phyloP scores from a whole-genome alignment of 2,329 filamentous ascomycete species.

The Diaporthe sp. region DNA sequence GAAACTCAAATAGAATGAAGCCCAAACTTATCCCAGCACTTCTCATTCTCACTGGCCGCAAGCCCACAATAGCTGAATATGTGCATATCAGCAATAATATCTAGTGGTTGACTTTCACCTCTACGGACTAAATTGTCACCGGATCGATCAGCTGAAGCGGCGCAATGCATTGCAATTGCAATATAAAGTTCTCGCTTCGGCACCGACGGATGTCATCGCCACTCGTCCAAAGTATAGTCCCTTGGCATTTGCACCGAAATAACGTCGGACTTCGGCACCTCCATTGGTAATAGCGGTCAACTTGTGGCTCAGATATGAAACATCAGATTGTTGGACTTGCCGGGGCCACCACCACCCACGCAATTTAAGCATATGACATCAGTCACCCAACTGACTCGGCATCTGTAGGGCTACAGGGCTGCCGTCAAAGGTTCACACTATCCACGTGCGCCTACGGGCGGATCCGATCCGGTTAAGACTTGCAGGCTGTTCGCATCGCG shows the following conservation, averaged over 20 bases:
- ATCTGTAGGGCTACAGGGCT: conserved; percentile 19
- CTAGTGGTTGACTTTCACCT: background rate
- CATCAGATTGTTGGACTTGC: conserved; percentile 7
- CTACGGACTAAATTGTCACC: background rate
- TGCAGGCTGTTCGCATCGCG: conserved; percentile 8
- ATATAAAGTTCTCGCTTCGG: background rate
- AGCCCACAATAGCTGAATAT: background rate
- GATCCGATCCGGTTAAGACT: conserved; percentile 28
- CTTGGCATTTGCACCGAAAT: conserved; percentile 25
- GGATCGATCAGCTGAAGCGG: background rate
- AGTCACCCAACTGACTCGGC: conserved; percentile 9
- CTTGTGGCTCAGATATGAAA: conserved; percentile 19
- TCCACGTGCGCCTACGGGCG: conserved; percentile 3
- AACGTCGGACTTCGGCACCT: conserved; percentile 19
- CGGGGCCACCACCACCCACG: conserved; percentile 6
- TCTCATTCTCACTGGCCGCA: background rate
- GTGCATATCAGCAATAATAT: background rate
- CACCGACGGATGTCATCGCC: background rate
- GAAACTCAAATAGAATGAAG: background rate
- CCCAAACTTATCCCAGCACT: background rate
- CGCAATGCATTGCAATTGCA: background rate
- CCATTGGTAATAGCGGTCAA: conserved; percentile 22
- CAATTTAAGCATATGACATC: conserved; percentile 25
- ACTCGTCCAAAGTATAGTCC: background rate
- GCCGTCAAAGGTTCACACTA: background rate